Evolutionary conservation across 768 basidiomycete species (phyloP), one percentile per base, ranked within the genome.

Genomic region (Amanita molliuscula): DNA sequence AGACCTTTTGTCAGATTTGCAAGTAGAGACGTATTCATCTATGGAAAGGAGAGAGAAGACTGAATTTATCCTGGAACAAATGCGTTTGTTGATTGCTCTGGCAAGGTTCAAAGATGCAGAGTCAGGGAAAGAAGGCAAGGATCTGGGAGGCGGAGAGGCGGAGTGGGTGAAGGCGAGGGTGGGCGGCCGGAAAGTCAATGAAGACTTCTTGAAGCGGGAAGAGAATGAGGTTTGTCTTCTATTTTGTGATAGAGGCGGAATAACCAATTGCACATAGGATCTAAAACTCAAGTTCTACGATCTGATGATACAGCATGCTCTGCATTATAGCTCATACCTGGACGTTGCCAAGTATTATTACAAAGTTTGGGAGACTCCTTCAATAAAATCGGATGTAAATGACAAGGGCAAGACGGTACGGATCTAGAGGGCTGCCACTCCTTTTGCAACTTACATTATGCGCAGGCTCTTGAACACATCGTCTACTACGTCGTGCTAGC

Each of bases 1-100:
- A 0, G 96, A 98, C 55, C 70, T 98, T 25, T 75, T 98, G 53
- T 85, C 85, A 20, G 96, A 99, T 52, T 79, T 99, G 2, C 94
- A 97, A 70, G 94, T 99, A 34, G 96, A 99, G 68, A 98, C 96
- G 1, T 99, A 97, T 64, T 97, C 94, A 11, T 92, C 90, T 5
- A 98, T 99, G 96, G 91, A 97, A 55, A 82, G 93, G 53, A 72
- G 88, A 61, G 96, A 99, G 67, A 99, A 99, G 75, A 96, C 92
- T 3, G 92, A 98, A 63, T 97, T 99, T 60, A 88, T 99, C 56
- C 69, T 98, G 38, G 95, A 98, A 66, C 96, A 98, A 66, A 98
- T 99, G 92, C 76, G 96, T 51, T 65, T 98, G 45, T 72, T 94
- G 59, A 79, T 88, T 45, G 73, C 78, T 36, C 79, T 91, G 31